Evolutionary conservation across 2,329 filamentous ascomycete genomes (phyloP).

Genomic region (Paecilomyces niveus): DNA sequence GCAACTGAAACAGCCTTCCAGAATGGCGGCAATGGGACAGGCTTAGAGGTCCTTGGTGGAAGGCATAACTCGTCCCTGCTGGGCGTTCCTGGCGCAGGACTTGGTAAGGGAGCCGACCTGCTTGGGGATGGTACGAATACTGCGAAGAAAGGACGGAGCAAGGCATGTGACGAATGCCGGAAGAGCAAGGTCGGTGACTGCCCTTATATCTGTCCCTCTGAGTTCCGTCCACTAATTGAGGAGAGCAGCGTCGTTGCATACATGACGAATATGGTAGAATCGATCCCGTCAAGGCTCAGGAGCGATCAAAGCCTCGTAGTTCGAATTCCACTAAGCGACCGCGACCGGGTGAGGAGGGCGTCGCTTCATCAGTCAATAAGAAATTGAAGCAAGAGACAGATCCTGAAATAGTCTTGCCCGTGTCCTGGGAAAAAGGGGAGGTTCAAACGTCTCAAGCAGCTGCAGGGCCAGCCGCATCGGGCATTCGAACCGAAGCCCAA

Average conservation of each 20-base stretch:
- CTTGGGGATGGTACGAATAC: slow-evolving; percentile 30
- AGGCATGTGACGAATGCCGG: slow-evolving; percentile 59
- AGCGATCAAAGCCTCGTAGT: slow-evolving; percentile 53
- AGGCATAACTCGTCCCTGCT: slow-evolving; percentile 19
- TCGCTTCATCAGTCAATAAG: slow-evolving; percentile 17
- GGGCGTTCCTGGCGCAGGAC: slow-evolving; percentile 17
- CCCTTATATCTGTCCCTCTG: not conserved
- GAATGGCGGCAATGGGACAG: slow-evolving; percentile 15
- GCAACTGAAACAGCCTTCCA: slow-evolving; percentile 29
- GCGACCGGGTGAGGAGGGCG: slow-evolving; percentile 35
- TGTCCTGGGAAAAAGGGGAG: slow-evolving; percentile 10
- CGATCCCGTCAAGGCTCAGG: slow-evolving; percentile 57
- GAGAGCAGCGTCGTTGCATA: slow-evolving; percentile 54
- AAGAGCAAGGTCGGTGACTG: slow-evolving; percentile 55
- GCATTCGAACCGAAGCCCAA: not conserved
- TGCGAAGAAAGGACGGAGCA: slow-evolving; percentile 53
- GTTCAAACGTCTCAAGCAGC: slow-evolving; percentile 9
- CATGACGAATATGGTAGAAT: slow-evolving; percentile 59
- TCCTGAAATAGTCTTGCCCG: slow-evolving; percentile 15
- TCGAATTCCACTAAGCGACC: slow-evolving; percentile 51
- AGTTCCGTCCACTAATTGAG: slow-evolving; percentile 13
- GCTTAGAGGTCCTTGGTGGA: slow-evolving; percentile 18
- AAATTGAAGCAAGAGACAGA: slow-evolving; percentile 29
- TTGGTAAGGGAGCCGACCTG: slow-evolving; percentile 18
- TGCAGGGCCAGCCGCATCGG: not conserved